phyloP scores from a whole-genome alignment of 176 grass and related monocot species.

The Alopecurus myosuroides region DNA sequence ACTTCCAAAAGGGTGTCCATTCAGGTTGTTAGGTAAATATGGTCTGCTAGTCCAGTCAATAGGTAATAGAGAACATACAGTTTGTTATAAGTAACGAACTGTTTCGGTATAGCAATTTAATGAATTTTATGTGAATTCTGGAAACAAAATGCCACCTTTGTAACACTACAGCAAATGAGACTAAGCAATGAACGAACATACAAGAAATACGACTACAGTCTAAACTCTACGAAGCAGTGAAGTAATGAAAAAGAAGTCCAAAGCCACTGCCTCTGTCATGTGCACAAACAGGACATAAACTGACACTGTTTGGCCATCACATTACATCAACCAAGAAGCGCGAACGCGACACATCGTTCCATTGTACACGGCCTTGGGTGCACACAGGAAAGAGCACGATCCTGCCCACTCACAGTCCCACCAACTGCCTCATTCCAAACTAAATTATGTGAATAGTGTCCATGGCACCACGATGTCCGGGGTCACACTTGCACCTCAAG shows the following conservation, averaged over 20 bases:
- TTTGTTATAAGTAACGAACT: background rate
- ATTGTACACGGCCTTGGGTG: background rate
- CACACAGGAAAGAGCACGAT: background rate
- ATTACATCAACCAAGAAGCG: background rate
- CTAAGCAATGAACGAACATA: background rate
- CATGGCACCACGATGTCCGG: background rate
- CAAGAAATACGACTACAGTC: background rate
- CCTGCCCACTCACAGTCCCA: background rate
- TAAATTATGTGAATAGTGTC: background rate
- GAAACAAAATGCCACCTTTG: background rate
- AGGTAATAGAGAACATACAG: background rate
- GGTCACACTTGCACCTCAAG: background rate
- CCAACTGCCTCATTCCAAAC: background rate
- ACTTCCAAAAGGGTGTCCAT: background rate
- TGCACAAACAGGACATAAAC: background rate
- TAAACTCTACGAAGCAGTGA: background rate
- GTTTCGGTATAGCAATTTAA: background rate
- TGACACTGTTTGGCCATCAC: too few species aligned
- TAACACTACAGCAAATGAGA: background rate
- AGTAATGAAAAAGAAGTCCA: background rate
- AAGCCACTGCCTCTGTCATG: background rate
- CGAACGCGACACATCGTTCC: background rate
- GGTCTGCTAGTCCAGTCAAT: background rate
- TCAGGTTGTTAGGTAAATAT: background rate
- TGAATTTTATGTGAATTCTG: background rate